Evolutionary conservation across 2,329 filamentous ascomycete genomes (phyloP), one percentile per base, ranked within the genome.

Genomic region (Aspergillus pseudonomiae): DNA sequence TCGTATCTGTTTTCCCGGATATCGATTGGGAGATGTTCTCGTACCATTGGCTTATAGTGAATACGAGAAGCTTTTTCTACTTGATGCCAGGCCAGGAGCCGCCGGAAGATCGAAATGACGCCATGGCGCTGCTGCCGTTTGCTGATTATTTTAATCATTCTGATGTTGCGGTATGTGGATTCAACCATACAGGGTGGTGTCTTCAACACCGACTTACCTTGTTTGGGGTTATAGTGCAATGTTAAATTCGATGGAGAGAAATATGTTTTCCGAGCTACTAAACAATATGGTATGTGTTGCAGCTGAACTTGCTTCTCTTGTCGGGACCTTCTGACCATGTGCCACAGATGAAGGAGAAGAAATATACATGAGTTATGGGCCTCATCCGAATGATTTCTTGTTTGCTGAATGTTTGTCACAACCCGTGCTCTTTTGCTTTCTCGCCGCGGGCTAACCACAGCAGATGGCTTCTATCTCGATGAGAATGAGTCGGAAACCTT

Each of bases 31-130:
- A 78, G 9, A 70, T 71, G 1, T 88, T 84, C 67, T 78, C 78
- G 6, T 88, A 88, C 71, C 80, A 83, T 68, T 89, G 87, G 87
- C 77, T 87, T 26, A 83, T 88, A 62, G 82, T 88, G 19, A 87
- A 88, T 67, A 88, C 85, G 1, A 79, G 87, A 67, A 85, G 83
- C 30, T 89, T 89, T 70, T 87, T 85, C 71, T 88, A 84, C 79
- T 78, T 84, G 48, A 80, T 75, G 55, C 77, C 77, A 10, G 81
- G 71, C 50, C 73, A 67, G 67, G 71, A 78, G 30, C 62, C 71
- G 4, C 76, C 76, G 1, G 74, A 77, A 57, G 75, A 80, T 62
- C 72, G 72, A 1, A 81, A 82, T 67, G 80, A 82, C 70, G 77
- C 80, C 10, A 80, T 82, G 74, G 80, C 79, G 7, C 61, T 82